Evolutionary conservation across 345 rosid genomes (phyloP), one percentile per base, ranked within the genome.

Genomic region (Salix udensis): DNA sequence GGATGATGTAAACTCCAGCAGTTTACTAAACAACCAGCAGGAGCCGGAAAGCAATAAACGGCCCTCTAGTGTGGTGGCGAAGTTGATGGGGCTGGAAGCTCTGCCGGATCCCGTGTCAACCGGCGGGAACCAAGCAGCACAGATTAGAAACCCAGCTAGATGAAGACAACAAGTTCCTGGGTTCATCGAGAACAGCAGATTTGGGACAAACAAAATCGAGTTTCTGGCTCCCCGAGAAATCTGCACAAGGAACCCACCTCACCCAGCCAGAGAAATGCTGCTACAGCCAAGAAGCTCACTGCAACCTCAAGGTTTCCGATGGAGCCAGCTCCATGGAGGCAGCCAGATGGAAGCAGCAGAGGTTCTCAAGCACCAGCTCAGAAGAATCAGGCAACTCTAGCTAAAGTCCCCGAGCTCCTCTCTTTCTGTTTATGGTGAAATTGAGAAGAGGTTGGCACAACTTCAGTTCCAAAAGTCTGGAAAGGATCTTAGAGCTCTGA

Each of bases 81-180:
- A 88, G 86, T 69, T 96, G 82, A 96, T 94, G 98, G 98, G 99
- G 30, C 85, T 96, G 73, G 99, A 94, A 74, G 79, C 79, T 76
- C 76, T 85, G 55, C 91, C 91, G 50, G 88, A 85, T 71, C 65
- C 88, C 50, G 68, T 42, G 74, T 67, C 78, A 18, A 42, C 67
- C 62, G 78, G 61, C 12, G 69, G 62, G 40, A 71, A 76, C 77
- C 86, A 71, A 52, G 73, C 72, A 13, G 69, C 70, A 64, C 77
- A 75, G 36, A 67, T 53, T 39, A 69, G n/a, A 77, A 70, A 75
- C 80, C 70, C 26, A 71, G 39, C 65, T 62, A 6, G 74, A 75
- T 60, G 85, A 65, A n/a, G 80, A 84, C 74, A 74, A 60, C 31
- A 73, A 83, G 69, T 68, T 78, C 69, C 71, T 85, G 31, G 61